Evolutionary conservation across 129 eudicot genomes (phyloP).

Genomic region (Calendula officinalis): DNA sequence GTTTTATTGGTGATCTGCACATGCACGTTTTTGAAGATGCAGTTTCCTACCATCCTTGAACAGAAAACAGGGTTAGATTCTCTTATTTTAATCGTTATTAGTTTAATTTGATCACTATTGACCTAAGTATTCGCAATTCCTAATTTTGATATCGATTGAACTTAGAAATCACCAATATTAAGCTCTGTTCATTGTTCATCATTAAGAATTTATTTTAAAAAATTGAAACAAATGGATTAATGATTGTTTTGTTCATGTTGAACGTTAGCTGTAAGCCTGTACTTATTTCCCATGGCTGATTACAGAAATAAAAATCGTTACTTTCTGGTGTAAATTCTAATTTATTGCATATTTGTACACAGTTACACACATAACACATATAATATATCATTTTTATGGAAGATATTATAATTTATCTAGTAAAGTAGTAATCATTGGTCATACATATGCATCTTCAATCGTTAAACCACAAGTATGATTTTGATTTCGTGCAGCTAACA

Average conservation of each 20-base stretch:
- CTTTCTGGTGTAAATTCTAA: background rate
- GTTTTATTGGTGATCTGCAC: constrained; percentile 86
- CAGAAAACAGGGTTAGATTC: constrained; percentile 74
- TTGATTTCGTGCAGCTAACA: too few relatives aligned
- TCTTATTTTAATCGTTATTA: background rate
- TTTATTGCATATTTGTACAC: background rate
- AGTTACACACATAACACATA: background rate
- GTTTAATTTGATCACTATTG: background rate
- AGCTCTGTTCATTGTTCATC: background rate
- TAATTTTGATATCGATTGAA: background rate
- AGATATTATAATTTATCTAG: background rate
- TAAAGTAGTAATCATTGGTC: background rate
- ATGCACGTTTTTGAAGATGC: constrained; percentile 90
- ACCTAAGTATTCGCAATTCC: constrained; percentile 13
- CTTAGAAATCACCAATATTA: background rate
- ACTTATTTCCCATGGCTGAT: too few relatives aligned
- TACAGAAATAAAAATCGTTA: background rate
- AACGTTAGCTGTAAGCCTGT: background rate
- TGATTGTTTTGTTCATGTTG: background rate
- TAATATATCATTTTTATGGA: background rate
- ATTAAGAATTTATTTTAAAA: background rate
- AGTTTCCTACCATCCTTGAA: constrained; percentile 90
- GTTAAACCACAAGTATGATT: too few relatives aligned
- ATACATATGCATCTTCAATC: too few relatives aligned
- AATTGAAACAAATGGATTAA: background rate